Base-by-base conservation (phyloP, 2,329 filamentous ascomycete species). In the Penicillium sp. region DNA sequence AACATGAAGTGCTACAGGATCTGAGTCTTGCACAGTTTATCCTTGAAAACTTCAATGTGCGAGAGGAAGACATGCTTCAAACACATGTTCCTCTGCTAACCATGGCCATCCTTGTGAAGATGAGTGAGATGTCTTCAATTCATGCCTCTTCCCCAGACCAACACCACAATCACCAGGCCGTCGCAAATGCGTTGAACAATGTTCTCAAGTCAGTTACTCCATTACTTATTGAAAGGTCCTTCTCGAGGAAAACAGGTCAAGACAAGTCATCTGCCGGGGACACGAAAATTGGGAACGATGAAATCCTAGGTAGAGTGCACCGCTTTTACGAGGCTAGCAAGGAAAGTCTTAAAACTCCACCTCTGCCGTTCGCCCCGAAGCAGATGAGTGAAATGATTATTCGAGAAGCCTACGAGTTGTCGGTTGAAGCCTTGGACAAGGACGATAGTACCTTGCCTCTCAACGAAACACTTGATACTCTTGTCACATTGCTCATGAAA, bases 41-140 rank as follows among this genome's bases (percentile, higher is more conserved):
- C 37, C 68, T 95, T 47, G 68, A 76, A 4, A 83, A 90, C 51
- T 98, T 98, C 72, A 96, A 95, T 61, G 77, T 96, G 33, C 79
- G 82, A 36, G 92, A 98, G 64, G 92, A 96, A 61, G 93, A 98
- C 57, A 96, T 98, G 90, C 65, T 94, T 11, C 78, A 84, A 2
- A 69, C 85, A 14, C 90, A 96, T 64, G 84, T 89, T 18, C 90
- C 90, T 22, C 65, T 93, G 17, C 75, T 84, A 36, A 74, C 80
- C 2, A 64, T 93, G n/a, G 77, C 80, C 3, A 69, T 84, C 16
- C 65, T 79, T 6, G 57, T 67, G 8, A 68, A 70, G 30, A 60
- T 75, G 43, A 66, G 67, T 30, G 53, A 61, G 23, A 35, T 65
- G 6, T 51, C 45, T n/a, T 52, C 49, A 3, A 36, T 35, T 14